Evolutionary conservation across 2,329 filamentous ascomycete genomes (phyloP), one percentile per base, ranked within the genome.

Genomic region (Curvularia eragrostidis): DNA sequence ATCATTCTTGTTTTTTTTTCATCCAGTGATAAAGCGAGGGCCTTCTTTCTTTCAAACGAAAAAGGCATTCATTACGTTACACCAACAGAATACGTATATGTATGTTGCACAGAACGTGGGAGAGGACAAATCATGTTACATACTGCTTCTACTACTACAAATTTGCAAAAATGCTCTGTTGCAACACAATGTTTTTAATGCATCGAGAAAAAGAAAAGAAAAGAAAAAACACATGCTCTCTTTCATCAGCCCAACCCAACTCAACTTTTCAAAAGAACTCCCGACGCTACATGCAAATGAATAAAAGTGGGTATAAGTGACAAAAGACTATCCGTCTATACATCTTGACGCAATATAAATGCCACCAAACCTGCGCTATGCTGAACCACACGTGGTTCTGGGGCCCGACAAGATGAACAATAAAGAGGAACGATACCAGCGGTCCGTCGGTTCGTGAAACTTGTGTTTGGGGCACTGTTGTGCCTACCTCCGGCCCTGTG

Each of bases 271-370:
- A n/a, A n/a, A 34, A 34, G 15, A 48, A 48, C 46, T 48, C 46
- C 46, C 21, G 21, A n/a, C 46, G 46, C 51, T 54, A 54, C 51
- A 54, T 49, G 26, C 56, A 58, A 50, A 58, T 30, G 39, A 58
- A 58, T 41, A 58, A 58, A 54, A 54, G 52, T 41, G 56, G 56
- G 56, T 58, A 58, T 58, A 58, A 58, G 51, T 58, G 56, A 58
- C 56, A 58, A 55, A 54, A 58, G 46, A 58, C 44, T 36, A 58
- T 50, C 42, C 56, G 46, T 55, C 49, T 55, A 58, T 58, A 58
- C 46, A 48, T 53, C 51, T 52, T 54, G 44, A 54, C 56, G 52
- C 56, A 58, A 58, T 54, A 55, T 47, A 58, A 58, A 58, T 55
- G 52, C 56, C 56, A 58, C 56, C 56, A 58, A 55, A 54, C 56